These are phyloP conservation scores for Zizania palustris DNA, from an alignment of 202 grass and related monocot genomes.

Conservation along the genomic window DNA sequence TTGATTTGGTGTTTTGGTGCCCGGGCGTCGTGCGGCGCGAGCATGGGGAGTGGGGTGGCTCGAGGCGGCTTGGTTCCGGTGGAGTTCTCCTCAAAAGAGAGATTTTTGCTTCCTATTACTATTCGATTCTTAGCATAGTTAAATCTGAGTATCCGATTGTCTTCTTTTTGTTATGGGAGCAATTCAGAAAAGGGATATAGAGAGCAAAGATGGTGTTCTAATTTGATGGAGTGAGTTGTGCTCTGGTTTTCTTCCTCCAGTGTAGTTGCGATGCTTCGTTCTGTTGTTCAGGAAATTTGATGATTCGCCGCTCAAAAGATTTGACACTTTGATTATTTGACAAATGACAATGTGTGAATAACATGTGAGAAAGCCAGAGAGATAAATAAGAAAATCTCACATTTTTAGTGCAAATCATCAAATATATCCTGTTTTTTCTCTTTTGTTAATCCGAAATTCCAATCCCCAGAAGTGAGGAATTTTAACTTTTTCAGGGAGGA, in stretches of 20 bases:
- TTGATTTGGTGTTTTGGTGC: not conserved
- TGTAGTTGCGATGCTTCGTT: slow-evolving; percentile 5
- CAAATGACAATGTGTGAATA: no score
- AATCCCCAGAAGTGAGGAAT: not conserved
- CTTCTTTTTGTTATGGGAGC: not conserved
- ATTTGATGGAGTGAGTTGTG: slow-evolving; percentile 8
- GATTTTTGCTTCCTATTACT: not conserved
- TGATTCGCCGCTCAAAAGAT: no score
- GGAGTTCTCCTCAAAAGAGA: not conserved
- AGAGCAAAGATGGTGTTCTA: not conserved
- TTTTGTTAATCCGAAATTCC: not conserved
- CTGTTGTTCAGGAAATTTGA: not conserved
- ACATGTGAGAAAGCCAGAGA: no score
- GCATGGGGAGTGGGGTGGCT: not conserved
- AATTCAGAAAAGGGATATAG: not conserved
- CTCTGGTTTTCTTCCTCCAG: not conserved
- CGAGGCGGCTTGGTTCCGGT: not conserved
- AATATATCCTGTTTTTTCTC: no score
- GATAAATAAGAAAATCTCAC: no score
- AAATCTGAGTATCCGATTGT: not conserved
- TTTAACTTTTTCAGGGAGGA: not conserved
- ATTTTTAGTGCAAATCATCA: no score
- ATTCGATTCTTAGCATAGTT: not conserved
- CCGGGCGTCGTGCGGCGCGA: not conserved
- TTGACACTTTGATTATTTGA: no score